Base-by-base conservation (phyloP, 176 grass and related monocot species). In the Leersia perrieri region DNA sequence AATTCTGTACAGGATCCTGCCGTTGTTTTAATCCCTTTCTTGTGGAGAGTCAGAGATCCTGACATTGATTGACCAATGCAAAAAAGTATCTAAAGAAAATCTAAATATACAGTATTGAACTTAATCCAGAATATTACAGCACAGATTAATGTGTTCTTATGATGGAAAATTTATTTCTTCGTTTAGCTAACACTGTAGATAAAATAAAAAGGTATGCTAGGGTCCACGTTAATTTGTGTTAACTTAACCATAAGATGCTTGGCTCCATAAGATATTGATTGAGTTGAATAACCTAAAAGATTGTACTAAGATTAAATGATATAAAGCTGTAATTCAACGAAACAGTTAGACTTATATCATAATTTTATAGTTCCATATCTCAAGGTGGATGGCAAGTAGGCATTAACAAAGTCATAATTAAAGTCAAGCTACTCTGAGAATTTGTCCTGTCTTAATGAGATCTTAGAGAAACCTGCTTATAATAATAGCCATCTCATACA, bases 321-420 rank as follows among this genome's bases (percentile, higher is more conserved):
- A 70, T 5, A 80, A 74, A 5, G 2, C 70, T 33, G 53, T 9
- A 80, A 13, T 20, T 67, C 26, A 47, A 71, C 70, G 18, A 55
- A 82, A 75, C 60, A 80, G 62, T 41, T 71, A 31, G 67, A 86
- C 34, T 36, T 72, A 20, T 38, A 74, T 83, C 47, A 77, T 74
- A 73, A 47, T 32, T 63, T 30, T 77, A 63, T 49, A 75, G 32
- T 53, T 30, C 4, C 60, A 26, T 58, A 58, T 55, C 20, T 32
- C 30, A 53, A 69, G 9, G 6, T 69, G 13, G 47, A 39, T 68
- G 27, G 12, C 25, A 44, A 38, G 69, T 26, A 84, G 73, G 8
- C 18, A 58, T 67, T 25, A 14, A 68, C 11, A 69, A 10, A 42
- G 26, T 78, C 31, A 73, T 57, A 67, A 53, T 53, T 68, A 79